A percentile compares a stretch with the other conserved stretches of the same genome.
phyloP scores from a whole-genome alignment of 2,329 filamentous ascomycete species.

The Tolypocladium cylindrosporum region DNA sequence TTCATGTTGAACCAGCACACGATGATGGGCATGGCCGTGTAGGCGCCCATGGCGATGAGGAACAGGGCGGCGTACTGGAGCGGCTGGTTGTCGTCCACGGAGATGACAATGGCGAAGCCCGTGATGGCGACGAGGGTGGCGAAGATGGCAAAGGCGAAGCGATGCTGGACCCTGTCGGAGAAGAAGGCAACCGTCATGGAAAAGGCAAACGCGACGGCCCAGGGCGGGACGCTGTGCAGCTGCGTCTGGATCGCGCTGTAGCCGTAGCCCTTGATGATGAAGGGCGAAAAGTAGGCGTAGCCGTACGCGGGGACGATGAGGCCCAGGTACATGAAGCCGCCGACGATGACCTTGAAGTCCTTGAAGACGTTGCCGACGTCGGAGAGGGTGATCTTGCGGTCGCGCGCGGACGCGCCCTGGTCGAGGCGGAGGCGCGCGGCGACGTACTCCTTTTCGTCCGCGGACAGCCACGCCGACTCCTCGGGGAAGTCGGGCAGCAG shows the following conservation, averaged over 20 bases:
- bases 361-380: slow-evolving; percentile 57
- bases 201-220: slow-evolving; percentile 64
- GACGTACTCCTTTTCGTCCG: slow-evolving; percentile 60
- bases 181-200: slow-evolving; percentile 63
- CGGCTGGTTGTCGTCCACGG: slow-evolving; percentile 54
- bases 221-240: slow-evolving; percentile 47
- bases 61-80: slow-evolving; percentile 75
- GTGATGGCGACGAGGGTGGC: slow-evolving; percentile 59
- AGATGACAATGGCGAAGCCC: slow-evolving; percentile 67
- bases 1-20: slow-evolving; percentile 82
- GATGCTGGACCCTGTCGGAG: slow-evolving; percentile 64
- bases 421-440: slow-evolving; percentile 57
- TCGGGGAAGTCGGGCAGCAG: slow-evolving; percentile 66
- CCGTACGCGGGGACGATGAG: slow-evolving; percentile 68
- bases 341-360: slow-evolving; percentile 64
- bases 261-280: slow-evolving; percentile 58
- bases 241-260: slow-evolving; percentile 50
- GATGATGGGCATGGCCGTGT: slow-evolving; percentile 82
- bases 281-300: slow-evolving; percentile 69
- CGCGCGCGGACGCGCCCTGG: slow-evolving; percentile 55
- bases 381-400: slow-evolving; percentile 46
- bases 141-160: slow-evolving; percentile 62
- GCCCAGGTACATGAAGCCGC: slow-evolving; percentile 74
- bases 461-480: slow-evolving; percentile 59
- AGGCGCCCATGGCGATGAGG: slow-evolving; percentile 68